These are phyloP conservation scores for Cerioporus squamosus DNA, from an alignment of 1,284 basidiomycete genomes.

Conservation along the genomic window DNA sequence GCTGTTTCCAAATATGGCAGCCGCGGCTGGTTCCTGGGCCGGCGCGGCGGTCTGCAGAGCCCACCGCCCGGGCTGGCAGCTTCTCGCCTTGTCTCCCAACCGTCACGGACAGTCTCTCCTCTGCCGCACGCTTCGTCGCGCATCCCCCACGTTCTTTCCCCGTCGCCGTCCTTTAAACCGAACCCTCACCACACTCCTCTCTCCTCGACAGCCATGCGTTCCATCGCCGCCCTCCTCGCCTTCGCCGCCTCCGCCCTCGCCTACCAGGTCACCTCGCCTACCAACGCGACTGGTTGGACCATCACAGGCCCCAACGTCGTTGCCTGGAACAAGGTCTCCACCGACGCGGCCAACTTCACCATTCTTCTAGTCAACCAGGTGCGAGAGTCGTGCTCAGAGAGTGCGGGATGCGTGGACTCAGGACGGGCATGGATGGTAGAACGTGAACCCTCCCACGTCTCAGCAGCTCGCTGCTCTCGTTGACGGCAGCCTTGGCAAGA, in stretches of 20 bases:
- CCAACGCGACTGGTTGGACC: constrained; percentile 56
- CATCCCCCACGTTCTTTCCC: constrained; percentile 20
- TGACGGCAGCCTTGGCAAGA: constrained; percentile 42
- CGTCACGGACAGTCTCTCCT: constrained; percentile 5
- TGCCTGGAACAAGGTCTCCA: constrained; percentile 64
- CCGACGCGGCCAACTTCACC: constrained; percentile 71
- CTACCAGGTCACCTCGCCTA: constrained; percentile 63
- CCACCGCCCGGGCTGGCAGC: constrained; percentile 5
- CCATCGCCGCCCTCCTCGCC: constrained; percentile 50
- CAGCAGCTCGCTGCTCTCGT: constrained; percentile 57
- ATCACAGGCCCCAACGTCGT: constrained; percentile 61
- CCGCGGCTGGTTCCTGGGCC: constrained; percentile 3
- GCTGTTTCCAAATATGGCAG: neutral
- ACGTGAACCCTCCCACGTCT: constrained; percentile 30
- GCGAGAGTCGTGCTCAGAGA: constrained; percentile 23
- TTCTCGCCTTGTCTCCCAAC: constrained; percentile 12
- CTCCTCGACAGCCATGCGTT: constrained; percentile 49
- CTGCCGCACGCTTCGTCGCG: constrained; percentile 11
- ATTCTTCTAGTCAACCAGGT: constrained; percentile 69
- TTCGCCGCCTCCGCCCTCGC: constrained; percentile 62
- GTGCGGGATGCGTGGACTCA: neutral
- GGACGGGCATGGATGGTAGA: constrained; percentile 29
- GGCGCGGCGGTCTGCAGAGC: no score
- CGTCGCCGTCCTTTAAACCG: constrained; percentile 10
- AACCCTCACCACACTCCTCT: constrained; percentile 2